These are phyloP conservation scores for Calonectria pteridis DNA, from an alignment of 2,329 filamentous ascomycete species.

Conservation along the genomic window DNA sequence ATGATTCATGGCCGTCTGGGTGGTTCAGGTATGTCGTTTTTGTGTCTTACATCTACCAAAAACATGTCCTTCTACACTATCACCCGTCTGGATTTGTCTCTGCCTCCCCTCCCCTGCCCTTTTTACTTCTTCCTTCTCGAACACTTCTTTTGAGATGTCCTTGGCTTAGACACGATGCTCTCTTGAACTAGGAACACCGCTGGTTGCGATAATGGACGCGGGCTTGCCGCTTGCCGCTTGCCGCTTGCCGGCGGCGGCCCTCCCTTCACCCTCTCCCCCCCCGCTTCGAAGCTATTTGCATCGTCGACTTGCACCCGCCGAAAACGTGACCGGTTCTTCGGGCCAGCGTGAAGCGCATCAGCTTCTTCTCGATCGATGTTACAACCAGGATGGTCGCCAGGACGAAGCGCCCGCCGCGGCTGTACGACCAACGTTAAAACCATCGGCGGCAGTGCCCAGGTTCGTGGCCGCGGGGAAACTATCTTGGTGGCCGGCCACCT, in stretches of 20 bases:
- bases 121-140: not conserved
- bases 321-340: constrained; percentile 58
- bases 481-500: constrained; percentile 64
- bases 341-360: constrained; percentile 15
- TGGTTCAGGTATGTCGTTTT: constrained; percentile 50
- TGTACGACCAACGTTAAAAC: constrained; percentile 64
- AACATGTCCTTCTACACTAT: constrained; percentile 38
- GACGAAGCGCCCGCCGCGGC: constrained; percentile 58
- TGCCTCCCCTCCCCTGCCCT: not conserved
- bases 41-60: not conserved
- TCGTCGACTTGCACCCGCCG: constrained; percentile 64
- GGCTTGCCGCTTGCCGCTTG: constrained; percentile 64
- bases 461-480: constrained; percentile 56
- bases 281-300: constrained; percentile 58
- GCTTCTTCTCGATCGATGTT: constrained; percentile 63
- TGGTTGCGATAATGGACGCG: constrained; percentile 64
- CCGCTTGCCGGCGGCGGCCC: constrained; percentile 65
- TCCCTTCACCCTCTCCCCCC: constrained; percentile 44
- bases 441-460: constrained; percentile 61
- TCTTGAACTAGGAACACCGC: constrained; percentile 62
- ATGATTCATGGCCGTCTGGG: constrained; percentile 59
- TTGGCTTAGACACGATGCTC: not conserved
- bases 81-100: not conserved
- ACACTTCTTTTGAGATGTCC: not conserved
- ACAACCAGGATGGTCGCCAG: constrained; percentile 55